phyloP scores from a whole-genome alignment of 495 filamentous ascomycete genomes.

The Trichocladium uniseriatum region DNA sequence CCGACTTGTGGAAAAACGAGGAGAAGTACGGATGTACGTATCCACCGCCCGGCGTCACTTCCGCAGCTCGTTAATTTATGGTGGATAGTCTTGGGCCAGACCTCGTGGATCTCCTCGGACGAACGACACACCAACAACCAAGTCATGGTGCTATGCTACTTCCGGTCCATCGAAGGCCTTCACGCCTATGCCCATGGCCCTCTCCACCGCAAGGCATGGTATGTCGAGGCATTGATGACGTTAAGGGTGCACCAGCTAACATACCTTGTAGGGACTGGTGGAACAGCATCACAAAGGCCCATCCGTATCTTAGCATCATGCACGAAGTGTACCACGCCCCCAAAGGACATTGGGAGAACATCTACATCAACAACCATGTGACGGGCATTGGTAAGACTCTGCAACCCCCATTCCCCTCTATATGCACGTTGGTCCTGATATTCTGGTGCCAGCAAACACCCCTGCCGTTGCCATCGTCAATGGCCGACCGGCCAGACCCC shows the following conservation, averaged over 20 bases:
- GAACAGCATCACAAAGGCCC: constrained; percentile 10
- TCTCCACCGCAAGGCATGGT: constrained; percentile 33
- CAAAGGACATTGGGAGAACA: constrained; percentile 10
- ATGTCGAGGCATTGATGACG: too few species aligned
- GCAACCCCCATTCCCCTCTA: background rate
- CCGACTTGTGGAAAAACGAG: background rate
- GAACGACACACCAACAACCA: constrained; percentile 28
- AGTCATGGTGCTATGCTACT: constrained; percentile 35
- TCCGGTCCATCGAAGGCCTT: constrained; percentile 34
- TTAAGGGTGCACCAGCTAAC: background rate
- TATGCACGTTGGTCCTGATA: background rate
- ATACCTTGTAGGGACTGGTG: constrained; percentile 22
- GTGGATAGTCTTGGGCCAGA: constrained; percentile 13
- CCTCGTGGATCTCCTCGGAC: constrained; percentile 15
- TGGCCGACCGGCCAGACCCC: background rate
- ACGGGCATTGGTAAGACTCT: constrained; percentile 3
- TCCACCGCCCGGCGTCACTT: too few species aligned
- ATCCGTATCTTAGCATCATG: constrained; percentile 12
- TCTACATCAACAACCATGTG: constrained; percentile 7
- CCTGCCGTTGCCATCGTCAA: background rate
- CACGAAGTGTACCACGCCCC: constrained; percentile 8
- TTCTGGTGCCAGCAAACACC: background rate
- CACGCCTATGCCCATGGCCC: constrained; percentile 39
- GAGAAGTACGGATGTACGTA: constrained; percentile 7
- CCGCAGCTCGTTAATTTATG: background rate